Base-by-base conservation (phyloP, 1,284 basidiomycete species). In the Cryptococcus jaspeensis region DNA sequence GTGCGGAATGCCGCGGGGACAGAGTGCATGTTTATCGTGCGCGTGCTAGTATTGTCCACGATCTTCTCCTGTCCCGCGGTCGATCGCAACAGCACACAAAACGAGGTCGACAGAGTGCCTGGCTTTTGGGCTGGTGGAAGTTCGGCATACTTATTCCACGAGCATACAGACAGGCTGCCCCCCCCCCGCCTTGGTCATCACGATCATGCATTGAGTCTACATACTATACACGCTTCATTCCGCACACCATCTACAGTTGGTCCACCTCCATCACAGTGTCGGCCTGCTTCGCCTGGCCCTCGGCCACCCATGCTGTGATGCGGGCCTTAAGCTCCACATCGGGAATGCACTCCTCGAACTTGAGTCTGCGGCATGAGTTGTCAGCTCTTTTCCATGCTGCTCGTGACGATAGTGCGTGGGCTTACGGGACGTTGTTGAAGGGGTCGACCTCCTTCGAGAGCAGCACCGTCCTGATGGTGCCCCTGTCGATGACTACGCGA, bases 391-490 rank as follows among this genome's bases (percentile, higher is more conserved):
- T n/a, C 23, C 28, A 52, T 40, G 3, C 25, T 9, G 23, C 22
- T 37, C 28, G 2, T 53, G 15, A 28, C 23, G 13, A 3, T 15
- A 43, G 7, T 13, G 37, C n/a, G 12, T 16, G 22, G 8, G 70
- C 76, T 63, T 45, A 78, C 20, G 91, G 89, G 35, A 82, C 79
- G 49, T 92, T 86, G 76, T 93, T 95, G 83, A 94, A 94, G 0
- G 92, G 92, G 75, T 94, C 92, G 55, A 87, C 91, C 18, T 87
- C 80, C 71, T 98, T 95, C 2, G 92, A 95, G 23, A 99, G 80
- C 45, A 99, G 79, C 73, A 95, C 92, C 1, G 92, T 89, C 71
- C 97, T 96, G 81, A 99, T 99, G 1, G 95, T 99, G 1, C 89
- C 84, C 40, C 90, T 85, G 75, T 99, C 96, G 46, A 99, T 77